Percentiles rank a stretch among this genome's conserved stretches.
phyloP scores from a whole-genome alignment of 2,329 filamentous ascomycete genomes.

The Alternaria ethzedia region DNA sequence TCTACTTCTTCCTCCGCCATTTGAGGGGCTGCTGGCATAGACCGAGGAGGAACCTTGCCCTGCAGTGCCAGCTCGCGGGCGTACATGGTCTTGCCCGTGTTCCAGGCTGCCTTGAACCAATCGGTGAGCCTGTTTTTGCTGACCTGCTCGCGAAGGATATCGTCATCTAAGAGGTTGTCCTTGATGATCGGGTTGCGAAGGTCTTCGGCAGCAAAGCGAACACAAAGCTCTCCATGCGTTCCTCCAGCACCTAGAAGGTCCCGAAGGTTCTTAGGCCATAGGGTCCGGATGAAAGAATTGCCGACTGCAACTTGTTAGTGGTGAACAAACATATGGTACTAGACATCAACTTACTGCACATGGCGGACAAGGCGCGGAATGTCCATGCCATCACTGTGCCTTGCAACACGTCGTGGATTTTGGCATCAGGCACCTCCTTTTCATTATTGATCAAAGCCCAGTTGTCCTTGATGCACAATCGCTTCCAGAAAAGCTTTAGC shows the following conservation, averaged over 20 bases:
- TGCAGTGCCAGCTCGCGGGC: slow-evolving; percentile 28
- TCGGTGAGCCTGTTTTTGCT: slow-evolving; percentile 72
- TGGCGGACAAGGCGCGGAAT: slow-evolving; percentile 67
- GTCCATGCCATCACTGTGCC: slow-evolving; percentile 72
- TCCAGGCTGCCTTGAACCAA: slow-evolving; percentile 64
- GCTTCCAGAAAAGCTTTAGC: slow-evolving; percentile 80
- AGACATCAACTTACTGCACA: slow-evolving; percentile 59
- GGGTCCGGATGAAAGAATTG: slow-evolving; percentile 17
- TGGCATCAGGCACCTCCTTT: slow-evolving; percentile 72
- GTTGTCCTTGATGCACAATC: slow-evolving; percentile 82
- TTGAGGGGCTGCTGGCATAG: background rate
- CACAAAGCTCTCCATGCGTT: slow-evolving; percentile 66
- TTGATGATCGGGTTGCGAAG: slow-evolving; percentile 71
- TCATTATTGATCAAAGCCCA: slow-evolving; percentile 84
- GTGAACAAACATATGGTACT: background rate
- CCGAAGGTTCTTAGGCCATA: slow-evolving; percentile 27
- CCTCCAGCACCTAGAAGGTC: slow-evolving; percentile 53
- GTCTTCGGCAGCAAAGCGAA: slow-evolving; percentile 59
- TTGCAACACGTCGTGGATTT: slow-evolving; percentile 66
- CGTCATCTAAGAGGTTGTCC: slow-evolving; percentile 77
- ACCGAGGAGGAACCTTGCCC: slow-evolving; percentile 1
- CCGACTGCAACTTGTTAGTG: slow-evolving; percentile 21
- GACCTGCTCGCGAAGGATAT: slow-evolving; percentile 67
- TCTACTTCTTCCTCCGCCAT: slow-evolving; percentile 2
- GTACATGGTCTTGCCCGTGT: slow-evolving; percentile 45